Conservation (phyloP, 1,284 basidiomycete species). For the Tilletia indica region DNA sequence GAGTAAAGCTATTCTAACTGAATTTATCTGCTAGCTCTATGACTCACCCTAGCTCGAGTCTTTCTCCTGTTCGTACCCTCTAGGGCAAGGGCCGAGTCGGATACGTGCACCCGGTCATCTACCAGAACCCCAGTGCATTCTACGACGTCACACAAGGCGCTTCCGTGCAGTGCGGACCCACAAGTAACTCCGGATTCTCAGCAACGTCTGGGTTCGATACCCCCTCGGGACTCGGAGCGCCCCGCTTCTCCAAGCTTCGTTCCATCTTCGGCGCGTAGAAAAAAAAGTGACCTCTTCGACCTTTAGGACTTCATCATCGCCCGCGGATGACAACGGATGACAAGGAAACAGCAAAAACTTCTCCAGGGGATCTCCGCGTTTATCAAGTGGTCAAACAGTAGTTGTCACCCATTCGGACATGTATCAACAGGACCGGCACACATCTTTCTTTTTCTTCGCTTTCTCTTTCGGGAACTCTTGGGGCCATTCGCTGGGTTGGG, state of each 20-base stretch:
- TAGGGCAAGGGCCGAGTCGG: constrained; percentile 25
- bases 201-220: constrained; percentile 16
- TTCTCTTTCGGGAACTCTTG: too few relatives aligned
- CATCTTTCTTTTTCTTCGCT: too few relatives aligned
- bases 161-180: background rate
- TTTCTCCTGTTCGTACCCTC: background rate
- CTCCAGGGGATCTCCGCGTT: too few relatives aligned
- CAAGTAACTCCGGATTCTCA: background rate
- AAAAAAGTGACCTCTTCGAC: background rate
- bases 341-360: too few relatives aligned
- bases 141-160: constrained; percentile 25
- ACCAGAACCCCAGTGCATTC: constrained; percentile 22
- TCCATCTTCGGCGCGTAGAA: constrained; percentile 4
- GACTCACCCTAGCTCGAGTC: too few relatives aligned
- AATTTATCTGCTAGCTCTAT: background rate
- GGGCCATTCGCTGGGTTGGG: too few relatives aligned
- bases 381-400: too few relatives aligned
- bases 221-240: constrained; percentile 11
- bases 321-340: too few relatives aligned
- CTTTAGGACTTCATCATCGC: too few relatives aligned
- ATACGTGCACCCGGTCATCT: constrained; percentile 24
- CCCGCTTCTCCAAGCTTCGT: constrained; percentile 5
- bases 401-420: too few relatives aligned
- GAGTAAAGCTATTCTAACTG: background rate
- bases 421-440: too few relatives aligned